A percentile compares a stretch with the other conserved stretches of the same genome.
These are phyloP conservation scores for Exophiala mesophila DNA, from an alignment of 2,329 filamentous ascomycete genomes.

Conservation along the genomic window DNA sequence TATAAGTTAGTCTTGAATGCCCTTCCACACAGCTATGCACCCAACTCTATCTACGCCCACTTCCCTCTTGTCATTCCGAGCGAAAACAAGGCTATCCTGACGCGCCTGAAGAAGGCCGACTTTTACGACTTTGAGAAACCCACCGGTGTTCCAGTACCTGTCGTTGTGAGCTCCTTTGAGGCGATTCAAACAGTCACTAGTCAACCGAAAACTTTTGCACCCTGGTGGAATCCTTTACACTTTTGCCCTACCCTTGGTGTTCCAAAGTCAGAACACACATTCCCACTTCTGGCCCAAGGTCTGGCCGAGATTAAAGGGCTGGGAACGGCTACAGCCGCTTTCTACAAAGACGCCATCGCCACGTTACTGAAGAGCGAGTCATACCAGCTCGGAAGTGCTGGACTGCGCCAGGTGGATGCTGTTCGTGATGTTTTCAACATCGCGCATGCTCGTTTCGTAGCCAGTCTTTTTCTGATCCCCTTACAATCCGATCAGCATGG, in stretches of 20 bases:
- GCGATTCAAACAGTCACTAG: slow-evolving; percentile 35
- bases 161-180: slow-evolving; percentile 39
- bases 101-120: slow-evolving; percentile 35
- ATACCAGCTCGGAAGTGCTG: slow-evolving; percentile 39
- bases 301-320: slow-evolving; percentile 30
- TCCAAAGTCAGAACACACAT: slow-evolving; percentile 1
- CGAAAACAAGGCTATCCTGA: slow-evolving; percentile 42
- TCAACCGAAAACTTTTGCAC: slow-evolving; percentile 4
- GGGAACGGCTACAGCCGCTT: slow-evolving; percentile 41
- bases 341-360: slow-evolving; percentile 44
- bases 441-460: slow-evolving; percentile 50
- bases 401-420: slow-evolving; percentile 44
- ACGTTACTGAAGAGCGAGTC: slow-evolving; percentile 41
- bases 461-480: slow-evolving; percentile 52
- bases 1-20: slow-evolving; percentile 48
- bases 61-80: slow-evolving; percentile 46
- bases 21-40: slow-evolving; percentile 45
- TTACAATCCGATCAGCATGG: slow-evolving; percentile 51
- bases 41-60: slow-evolving; percentile 46
- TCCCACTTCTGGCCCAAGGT: slow-evolving; percentile 5
- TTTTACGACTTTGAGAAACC: slow-evolving; percentile 39
- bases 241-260: slow-evolving; percentile 2
- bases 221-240: slow-evolving; percentile 4
- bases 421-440: slow-evolving; percentile 50
- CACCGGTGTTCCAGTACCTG: slow-evolving; percentile 27